Evolutionary conservation across 164 flowering plant species (phyloP).

Genomic region (Vitis vinifera): DNA sequence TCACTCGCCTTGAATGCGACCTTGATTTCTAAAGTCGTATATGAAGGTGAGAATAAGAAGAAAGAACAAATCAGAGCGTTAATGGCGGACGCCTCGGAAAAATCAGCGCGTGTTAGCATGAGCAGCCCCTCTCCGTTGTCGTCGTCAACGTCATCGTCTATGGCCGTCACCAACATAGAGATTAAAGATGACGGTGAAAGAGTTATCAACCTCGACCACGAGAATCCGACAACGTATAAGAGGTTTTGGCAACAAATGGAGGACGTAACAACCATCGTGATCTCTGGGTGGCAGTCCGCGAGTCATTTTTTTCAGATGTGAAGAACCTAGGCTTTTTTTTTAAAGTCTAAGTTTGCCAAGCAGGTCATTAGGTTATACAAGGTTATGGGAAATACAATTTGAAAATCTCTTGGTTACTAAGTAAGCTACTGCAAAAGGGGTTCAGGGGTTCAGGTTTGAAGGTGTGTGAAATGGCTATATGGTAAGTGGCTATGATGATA

Average conservation of each 20-base stretch:
- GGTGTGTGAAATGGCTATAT: too few species aligned
- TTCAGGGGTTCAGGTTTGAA: too few species aligned
- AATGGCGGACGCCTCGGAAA: not conserved
- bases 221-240: slow-evolving; percentile 93
- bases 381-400: slow-evolving; percentile 72
- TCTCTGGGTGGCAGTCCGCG: slow-evolving; percentile 67
- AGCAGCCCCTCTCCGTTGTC: not conserved
- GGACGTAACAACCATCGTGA: slow-evolving; percentile 47
- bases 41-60: slow-evolving; percentile 5
- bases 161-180: not conserved
- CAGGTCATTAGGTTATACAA: slow-evolving; percentile 53
- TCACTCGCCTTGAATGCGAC: slow-evolving; percentile 58
- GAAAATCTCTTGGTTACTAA: too few species aligned
- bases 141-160: not conserved
- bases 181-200: slow-evolving; percentile 17
- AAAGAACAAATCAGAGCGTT: not conserved
- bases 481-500: too few species aligned
- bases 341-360: slow-evolving; percentile 69
- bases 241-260: slow-evolving; percentile 66
- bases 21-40: slow-evolving; percentile 28
- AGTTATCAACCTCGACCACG: slow-evolving; percentile 73
- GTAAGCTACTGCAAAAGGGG: too few species aligned
- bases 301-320: slow-evolving; percentile 70
- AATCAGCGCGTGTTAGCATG: slow-evolving; percentile 1
- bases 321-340: slow-evolving; percentile 77